Percentiles rank a stretch among this genome's conserved stretches.
These are phyloP conservation scores for Potentilla sterilis DNA, from an alignment of 306 rosid species.

Conservation along the genomic window DNA sequence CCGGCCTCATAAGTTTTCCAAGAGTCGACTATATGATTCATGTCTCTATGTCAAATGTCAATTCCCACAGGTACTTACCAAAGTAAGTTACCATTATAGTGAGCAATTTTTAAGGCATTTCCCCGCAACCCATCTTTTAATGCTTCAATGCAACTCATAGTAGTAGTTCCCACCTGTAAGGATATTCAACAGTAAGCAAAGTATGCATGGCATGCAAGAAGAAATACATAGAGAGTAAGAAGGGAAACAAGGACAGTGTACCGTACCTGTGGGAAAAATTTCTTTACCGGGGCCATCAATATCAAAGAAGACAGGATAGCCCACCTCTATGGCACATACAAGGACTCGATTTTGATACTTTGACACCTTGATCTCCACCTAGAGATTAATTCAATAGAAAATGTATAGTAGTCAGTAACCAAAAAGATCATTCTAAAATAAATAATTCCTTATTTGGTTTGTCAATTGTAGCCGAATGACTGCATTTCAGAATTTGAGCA, in stretches of 20 bases:
- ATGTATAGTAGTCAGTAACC: no score
- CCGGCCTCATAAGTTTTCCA: no score
- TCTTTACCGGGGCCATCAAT: constrained; percentile 79
- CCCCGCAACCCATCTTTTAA: constrained; percentile 82
- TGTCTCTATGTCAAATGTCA: constrained; percentile 11
- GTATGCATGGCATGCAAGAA: no score
- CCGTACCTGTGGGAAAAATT: constrained; percentile 84
- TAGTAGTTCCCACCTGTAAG: constrained; percentile 82
- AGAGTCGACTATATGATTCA: not conserved
- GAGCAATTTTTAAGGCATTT: constrained; percentile 82
- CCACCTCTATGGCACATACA: constrained; percentile 70
- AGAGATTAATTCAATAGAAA: no score
- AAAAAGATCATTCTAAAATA: no score
- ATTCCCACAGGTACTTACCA: constrained; percentile 56
- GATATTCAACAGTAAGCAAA: no score
- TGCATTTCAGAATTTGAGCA: no score
- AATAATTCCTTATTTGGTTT: no score
- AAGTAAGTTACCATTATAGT: constrained; percentile 74
- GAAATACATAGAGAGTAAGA: no score
- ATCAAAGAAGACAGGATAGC: constrained; percentile 77
- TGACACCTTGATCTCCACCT: constrained; percentile 71
- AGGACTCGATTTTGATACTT: constrained; percentile 82
- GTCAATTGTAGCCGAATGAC: no score
- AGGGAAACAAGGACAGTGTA: no score
- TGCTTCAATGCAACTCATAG: constrained; percentile 82